These are phyloP conservation scores for Neopestalotiopsis sp. DNA, from an alignment of 2,329 filamentous ascomycete genomes.

Conservation along the genomic window DNA sequence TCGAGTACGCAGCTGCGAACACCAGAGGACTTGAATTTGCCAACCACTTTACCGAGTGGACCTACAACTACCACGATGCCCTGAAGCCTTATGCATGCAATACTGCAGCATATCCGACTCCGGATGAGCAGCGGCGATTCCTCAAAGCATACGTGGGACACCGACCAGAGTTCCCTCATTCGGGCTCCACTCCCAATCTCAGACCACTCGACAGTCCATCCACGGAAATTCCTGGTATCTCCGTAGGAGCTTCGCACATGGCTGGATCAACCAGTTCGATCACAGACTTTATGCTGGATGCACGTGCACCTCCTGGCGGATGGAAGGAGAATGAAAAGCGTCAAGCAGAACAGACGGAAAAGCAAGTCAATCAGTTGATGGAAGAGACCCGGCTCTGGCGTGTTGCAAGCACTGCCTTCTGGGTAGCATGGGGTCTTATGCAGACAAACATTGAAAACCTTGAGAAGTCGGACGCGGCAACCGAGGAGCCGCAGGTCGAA, in stretches of 20 bases:
- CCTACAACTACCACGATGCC: constrained; percentile 92
- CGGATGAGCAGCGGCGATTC: constrained; percentile 84
- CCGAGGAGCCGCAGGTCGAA: constrained; percentile 38
- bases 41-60: constrained; percentile 98
- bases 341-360: constrained; percentile 69
- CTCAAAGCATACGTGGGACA: constrained; percentile 88
- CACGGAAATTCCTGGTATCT: constrained; percentile 41
- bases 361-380: constrained; percentile 72
- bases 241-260: constrained; percentile 41
- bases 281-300: constrained; percentile 82
- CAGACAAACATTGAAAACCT: constrained; percentile 87
- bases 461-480: constrained; percentile 42
- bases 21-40: constrained; percentile 88
- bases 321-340: constrained; percentile 67
- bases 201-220: constrained; percentile 49
- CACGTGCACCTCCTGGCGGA: constrained; percentile 60
- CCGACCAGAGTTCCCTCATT: constrained; percentile 67
- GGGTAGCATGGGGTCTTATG: constrained; percentile 96
- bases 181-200: constrained; percentile 56
- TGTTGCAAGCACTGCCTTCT: constrained; percentile 84
- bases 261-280: constrained; percentile 55
- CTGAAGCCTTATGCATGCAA: constrained; percentile 71
- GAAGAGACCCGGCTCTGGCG: constrained; percentile 87
- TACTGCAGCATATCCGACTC: constrained; percentile 73
- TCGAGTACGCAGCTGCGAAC: constrained; percentile 95